These are phyloP conservation scores for Aspergillus sclerotioniger DNA, from an alignment of 495 filamentous ascomycete genomes.

Conservation along the genomic window DNA sequence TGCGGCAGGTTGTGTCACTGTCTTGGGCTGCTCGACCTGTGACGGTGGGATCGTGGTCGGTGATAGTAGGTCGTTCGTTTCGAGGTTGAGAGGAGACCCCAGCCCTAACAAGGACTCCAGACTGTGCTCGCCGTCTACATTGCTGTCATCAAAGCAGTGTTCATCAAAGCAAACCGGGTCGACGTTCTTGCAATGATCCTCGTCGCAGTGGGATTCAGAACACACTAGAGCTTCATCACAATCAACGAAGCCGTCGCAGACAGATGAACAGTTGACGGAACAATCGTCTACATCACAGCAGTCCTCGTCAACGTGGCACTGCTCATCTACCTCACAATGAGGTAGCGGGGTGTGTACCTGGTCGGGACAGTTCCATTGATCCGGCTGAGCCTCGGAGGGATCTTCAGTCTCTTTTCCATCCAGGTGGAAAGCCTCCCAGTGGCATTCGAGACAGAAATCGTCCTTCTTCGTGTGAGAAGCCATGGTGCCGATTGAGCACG, in stretches of 20 bases:
- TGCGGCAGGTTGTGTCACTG: slow-evolving; percentile 19
- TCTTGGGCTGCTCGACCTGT: slow-evolving; percentile 23
- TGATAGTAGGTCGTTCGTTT: slow-evolving; percentile 30
- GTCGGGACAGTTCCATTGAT: slow-evolving; percentile 35
- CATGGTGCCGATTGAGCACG: slow-evolving; percentile 29
- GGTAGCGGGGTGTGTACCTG: slow-evolving; percentile 28
- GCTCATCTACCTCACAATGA: slow-evolving; percentile 33
- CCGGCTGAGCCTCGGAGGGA: slow-evolving; percentile 17
- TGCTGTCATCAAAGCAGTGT: slow-evolving; percentile 35
- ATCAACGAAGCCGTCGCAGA: slow-evolving; percentile 47
- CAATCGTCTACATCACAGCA: slow-evolving; percentile 49
- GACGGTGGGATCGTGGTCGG: slow-evolving; percentile 20
- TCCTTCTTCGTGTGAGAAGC: slow-evolving; percentile 33
- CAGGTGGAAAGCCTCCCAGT: slow-evolving; percentile 43
- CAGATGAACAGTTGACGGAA: slow-evolving; percentile 38
- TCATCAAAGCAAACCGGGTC: slow-evolving; percentile 42
- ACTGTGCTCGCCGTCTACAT: slow-evolving; percentile 24
- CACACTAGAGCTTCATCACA: slow-evolving; percentile 43
- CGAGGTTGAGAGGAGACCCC: slow-evolving; percentile 30
- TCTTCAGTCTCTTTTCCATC: slow-evolving; percentile 32
- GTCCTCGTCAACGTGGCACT: slow-evolving; percentile 34
- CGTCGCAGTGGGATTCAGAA: slow-evolving; percentile 39
- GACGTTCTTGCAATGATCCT: slow-evolving; percentile 30
- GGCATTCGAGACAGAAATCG: slow-evolving; percentile 46
- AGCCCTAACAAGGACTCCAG: slow-evolving; percentile 40